Evolutionary conservation across 1,284 basidiomycete species (phyloP), one percentile per base, ranked within the genome.

Genomic region (Moesziomyces sp.): DNA sequence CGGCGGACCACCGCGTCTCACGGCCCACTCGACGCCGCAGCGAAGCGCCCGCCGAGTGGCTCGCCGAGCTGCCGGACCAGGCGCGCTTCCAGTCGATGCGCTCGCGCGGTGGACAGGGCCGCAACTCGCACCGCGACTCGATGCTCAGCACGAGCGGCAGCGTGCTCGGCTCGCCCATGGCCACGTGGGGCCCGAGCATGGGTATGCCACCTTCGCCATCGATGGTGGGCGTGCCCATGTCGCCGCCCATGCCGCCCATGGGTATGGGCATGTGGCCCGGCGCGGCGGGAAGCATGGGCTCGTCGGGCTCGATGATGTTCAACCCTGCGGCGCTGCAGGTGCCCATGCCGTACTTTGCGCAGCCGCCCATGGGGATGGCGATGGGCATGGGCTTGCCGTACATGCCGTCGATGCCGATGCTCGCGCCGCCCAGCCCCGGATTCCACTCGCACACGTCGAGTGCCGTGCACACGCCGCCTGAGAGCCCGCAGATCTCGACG

Each of bases 1-100:
- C 55, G 16, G 34, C 49, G 4, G 52, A 58, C 23, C 48, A 53
- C 16, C 45, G 63, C 9, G 40, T 40, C 14, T 18, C 46, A n/a
- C 43, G 58, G 18, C 18, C 46, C 18, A 50, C 23, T 4, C 47
- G 56, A 5, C 58, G 69, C 45, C 55, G 63, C 18, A 72, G 69
- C 43, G 63, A 66, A 26, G 69, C 69, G 11, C 69, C 69, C 1
- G n/a, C 62, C 8, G 69, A 72, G 28, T 72, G 69, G 69, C 7
- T 57, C 8, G 43, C 46, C 14, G 69, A 72, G 14, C 9, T 58
- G 53, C 46, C 61, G 18, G 34, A 38, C 14, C 58, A 57, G 14
- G 26, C 30, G 13, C 55, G 46, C n/a, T 56, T 57, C 46, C 45
- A 47, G 24, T 61, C 64, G 45, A 46, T 56, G 5, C 49, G 53